A percentile compares a stretch with the other conserved stretches of the same genome.
Conservation (phyloP, 2,329 filamentous ascomycete genomes). For the Dactylellina sp. region DNA sequence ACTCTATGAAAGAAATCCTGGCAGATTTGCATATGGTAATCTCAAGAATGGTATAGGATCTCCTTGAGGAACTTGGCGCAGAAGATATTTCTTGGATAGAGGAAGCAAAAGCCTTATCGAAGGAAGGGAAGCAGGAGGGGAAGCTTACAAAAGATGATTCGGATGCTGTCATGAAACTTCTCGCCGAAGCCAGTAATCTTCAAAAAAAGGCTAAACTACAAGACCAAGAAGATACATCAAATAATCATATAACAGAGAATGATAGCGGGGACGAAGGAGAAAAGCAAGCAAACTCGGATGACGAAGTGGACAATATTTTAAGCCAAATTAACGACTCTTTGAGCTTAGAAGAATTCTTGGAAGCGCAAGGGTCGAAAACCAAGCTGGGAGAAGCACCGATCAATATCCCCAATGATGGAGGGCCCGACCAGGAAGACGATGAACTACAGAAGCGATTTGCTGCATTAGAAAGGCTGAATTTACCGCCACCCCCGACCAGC, state of each 20-base stretch:
- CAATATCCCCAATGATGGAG: neutral
- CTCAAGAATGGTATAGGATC: constrained; percentile 14
- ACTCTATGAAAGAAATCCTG: neutral
- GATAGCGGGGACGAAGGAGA: constrained; percentile 7
- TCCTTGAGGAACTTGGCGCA: constrained; percentile 45
- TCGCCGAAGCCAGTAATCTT: constrained; percentile 41
- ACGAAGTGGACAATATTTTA: constrained; percentile 50
- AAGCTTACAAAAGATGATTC: constrained; percentile 34
- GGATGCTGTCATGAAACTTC: constrained; percentile 35
- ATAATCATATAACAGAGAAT: neutral
- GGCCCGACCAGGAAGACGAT: constrained; percentile 29
- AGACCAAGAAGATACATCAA: neutral
- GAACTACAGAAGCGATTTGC: constrained; percentile 46
- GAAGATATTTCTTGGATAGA: constrained; percentile 53
- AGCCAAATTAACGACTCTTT: constrained; percentile 41
- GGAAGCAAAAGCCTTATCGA: constrained; percentile 44
- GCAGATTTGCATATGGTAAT: neutral
- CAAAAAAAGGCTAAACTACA: constrained; percentile 23
- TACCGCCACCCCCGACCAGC: constrained; percentile 28
- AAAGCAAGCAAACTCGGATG: constrained; percentile 44
- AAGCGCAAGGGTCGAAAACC: constrained; percentile 12
- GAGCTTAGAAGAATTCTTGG: constrained; percentile 21
- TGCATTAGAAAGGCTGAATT: constrained; percentile 25
- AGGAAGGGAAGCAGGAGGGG: constrained; percentile 41
- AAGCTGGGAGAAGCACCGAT: neutral